Evolutionary conservation across 2,329 filamentous ascomycete genomes (phyloP), one percentile per base, ranked within the genome.

Genomic region (Amylocarpus encephaloides): DNA sequence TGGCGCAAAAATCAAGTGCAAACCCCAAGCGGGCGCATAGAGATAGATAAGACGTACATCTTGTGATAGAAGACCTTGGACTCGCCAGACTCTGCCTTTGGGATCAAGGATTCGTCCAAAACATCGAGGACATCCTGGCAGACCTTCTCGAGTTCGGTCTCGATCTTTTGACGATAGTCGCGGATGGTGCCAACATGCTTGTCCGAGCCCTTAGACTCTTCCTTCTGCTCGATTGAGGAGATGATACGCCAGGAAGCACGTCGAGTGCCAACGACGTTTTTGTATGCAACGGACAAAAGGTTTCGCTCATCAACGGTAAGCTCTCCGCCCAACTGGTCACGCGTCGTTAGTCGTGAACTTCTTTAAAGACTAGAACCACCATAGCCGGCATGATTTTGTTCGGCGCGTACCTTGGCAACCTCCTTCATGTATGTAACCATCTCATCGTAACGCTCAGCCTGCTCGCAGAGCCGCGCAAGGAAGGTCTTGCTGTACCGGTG

Each of bases 341-440:
- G 48, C 57, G 49, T 53, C 42, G 58, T 66, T 53, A 60, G 58
- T 51, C 49, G 30, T 46, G 41, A 43, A 26, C 42, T 11, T 40
- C 40, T 48, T 50, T 48, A 43, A 36, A n/a, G 22, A 39, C 47
- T 29, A 41, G 34, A n/a, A 42, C 16, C 42, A 47, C 49, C 43
- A 45, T 38, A 48, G 52, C 42, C 40, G 60, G 49, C 64, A 69
- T 19, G n/a, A 26, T 16, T 16, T 33, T 66, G 40, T 35, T 40
- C 19, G 53, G 56, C 44, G 55, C 61, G 48, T 82, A 86, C 84
- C 78, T 95, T 94, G 74, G 92, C 92, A 68, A 97, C 92, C 86
- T 96, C 90, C 88, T 97, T 97, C 93, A 97, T 97, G 80, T 92
- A 96, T 70, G 85, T 90, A 66, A 97, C 92, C 92, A 97, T 97